Conservation (phyloP, 192 early-diverging fungal species). For the Phlyctochytrium planicorne region DNA sequence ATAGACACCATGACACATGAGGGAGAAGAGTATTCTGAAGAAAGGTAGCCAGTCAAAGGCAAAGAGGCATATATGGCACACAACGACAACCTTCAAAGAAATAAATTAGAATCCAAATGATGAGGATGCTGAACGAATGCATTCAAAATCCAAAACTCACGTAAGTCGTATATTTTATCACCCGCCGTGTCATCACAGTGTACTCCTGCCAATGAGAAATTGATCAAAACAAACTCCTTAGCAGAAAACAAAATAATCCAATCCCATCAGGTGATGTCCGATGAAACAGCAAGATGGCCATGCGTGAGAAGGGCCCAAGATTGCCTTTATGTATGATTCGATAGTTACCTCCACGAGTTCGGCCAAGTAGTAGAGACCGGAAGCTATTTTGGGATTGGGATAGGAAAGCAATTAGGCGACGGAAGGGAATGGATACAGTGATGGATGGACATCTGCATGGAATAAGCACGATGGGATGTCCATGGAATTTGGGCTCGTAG, state of each 20-base stretch:
- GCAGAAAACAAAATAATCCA: no score
- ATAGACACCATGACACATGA: constrained; percentile 78
- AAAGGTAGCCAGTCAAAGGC: constrained; percentile 80
- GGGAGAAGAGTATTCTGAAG: constrained; percentile 65
- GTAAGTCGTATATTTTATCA: constrained; percentile 63
- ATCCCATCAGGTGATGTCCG: no score
- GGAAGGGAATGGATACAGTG: constrained; percentile 3
- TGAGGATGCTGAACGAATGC: neutral
- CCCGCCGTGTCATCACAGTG: constrained; percentile 72
- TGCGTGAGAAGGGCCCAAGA: no score
- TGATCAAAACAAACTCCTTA: neutral
- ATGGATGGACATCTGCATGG: constrained; percentile 8
- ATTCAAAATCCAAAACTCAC: constrained; percentile 9
- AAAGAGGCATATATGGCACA: constrained; percentile 68
- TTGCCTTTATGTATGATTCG: constrained; percentile 8
- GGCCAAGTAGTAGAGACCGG: constrained; percentile 81
- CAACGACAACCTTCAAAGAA: constrained; percentile 55
- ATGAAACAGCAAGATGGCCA: no score
- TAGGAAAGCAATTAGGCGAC: neutral
- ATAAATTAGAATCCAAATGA: neutral
- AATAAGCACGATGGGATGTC: neutral
- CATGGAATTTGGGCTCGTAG: neutral
- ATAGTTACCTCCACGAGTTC: constrained; percentile 57
- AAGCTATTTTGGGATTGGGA: constrained; percentile 49
- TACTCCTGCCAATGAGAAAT: constrained; percentile 78